Evolutionary conservation across 257 asterid genomes (phyloP).

Genomic region (Solanum bukasovii): DNA sequence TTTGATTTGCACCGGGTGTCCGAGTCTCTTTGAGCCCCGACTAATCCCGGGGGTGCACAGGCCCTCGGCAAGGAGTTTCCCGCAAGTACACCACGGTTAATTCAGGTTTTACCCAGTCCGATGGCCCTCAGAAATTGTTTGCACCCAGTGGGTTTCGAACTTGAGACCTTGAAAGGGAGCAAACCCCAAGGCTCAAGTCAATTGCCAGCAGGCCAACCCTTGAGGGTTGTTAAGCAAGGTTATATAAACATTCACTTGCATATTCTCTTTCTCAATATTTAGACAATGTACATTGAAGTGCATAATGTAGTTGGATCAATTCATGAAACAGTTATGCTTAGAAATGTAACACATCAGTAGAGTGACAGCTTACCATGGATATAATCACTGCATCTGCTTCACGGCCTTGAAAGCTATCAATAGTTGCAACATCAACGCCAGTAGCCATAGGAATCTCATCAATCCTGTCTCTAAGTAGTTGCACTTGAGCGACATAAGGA

Average conservation of each 20-base stretch:
- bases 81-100: too few species aligned
- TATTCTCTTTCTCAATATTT: background rate
- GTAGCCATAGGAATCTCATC: constrained; percentile 61
- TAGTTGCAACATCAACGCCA: constrained; percentile 82
- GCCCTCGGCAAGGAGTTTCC: too few species aligned
- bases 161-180: too few species aligned
- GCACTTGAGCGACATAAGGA: constrained; percentile 98
- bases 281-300: background rate
- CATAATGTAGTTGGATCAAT: background rate
- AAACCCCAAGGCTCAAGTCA: too few species aligned
- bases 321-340: background rate
- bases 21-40: too few species aligned
- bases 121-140: too few species aligned
- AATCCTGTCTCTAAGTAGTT: constrained; percentile 75
- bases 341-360: background rate
- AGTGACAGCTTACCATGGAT: constrained; percentile 60
- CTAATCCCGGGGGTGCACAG: too few species aligned
- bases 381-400: constrained; percentile 94
- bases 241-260: background rate
- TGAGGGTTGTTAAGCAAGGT: background rate
- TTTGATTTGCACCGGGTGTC: too few species aligned
- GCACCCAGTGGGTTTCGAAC: too few species aligned
- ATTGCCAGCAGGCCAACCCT: too few species aligned
- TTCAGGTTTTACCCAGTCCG: too few species aligned
- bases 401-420: constrained; percentile 98